Evolutionary conservation across 1,284 basidiomycete genomes (phyloP).

Genomic region (Leucoagaricus sp.): DNA sequence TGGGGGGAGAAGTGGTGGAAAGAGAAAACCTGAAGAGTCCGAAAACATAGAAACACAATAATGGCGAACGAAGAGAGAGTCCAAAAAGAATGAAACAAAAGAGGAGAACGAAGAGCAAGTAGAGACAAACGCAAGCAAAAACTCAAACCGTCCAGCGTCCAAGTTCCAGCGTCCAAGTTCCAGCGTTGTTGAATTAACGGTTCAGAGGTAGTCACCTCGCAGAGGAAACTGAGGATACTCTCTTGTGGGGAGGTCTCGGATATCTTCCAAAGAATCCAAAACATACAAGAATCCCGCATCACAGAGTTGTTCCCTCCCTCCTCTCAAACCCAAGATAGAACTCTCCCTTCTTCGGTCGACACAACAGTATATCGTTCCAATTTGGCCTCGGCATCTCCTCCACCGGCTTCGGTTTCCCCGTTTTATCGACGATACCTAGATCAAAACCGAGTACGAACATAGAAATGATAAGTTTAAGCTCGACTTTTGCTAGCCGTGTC

Average conservation of each 20-base stretch:
- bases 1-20: no score
- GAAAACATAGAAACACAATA: not conserved
- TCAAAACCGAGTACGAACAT: constrained; percentile 64
- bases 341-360: constrained; percentile 55
- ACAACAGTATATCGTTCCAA: constrained; percentile 73
- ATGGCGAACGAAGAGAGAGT: not conserved
- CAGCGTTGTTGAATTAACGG: no score
- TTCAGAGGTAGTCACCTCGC: no score
- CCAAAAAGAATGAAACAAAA: not conserved
- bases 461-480: constrained; percentile 67
- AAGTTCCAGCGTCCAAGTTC: not conserved
- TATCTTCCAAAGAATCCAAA: not conserved
- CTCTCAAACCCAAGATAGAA: constrained; percentile 54
- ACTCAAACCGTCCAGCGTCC: no score
- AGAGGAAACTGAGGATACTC: no score
- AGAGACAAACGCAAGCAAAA: not conserved
- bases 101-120: not conserved
- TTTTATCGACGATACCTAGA: constrained; percentile 52
- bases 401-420: constrained; percentile 39
- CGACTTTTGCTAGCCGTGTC: constrained; percentile 67
- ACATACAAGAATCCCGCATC: not conserved
- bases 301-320: not conserved
- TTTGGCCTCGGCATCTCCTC: constrained; percentile 57
- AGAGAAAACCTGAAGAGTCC: not conserved
- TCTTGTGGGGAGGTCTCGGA: no score